Evolutionary conservation across 1,284 basidiomycete genomes (phyloP).

Genomic region (Amylostereum areolatum): DNA sequence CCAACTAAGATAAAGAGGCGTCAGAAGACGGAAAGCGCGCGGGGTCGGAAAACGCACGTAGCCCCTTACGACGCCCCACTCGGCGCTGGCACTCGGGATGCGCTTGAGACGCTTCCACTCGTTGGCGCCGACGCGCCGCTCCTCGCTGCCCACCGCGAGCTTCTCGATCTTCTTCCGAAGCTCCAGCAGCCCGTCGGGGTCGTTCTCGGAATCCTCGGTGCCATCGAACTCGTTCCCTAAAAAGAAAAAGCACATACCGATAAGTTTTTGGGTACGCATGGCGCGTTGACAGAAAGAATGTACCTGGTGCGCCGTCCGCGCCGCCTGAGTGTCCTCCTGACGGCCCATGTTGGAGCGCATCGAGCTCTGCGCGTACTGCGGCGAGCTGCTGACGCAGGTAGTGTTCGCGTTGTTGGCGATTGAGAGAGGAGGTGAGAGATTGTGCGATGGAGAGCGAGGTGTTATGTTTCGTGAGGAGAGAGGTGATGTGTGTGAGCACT

Average conservation of each 20-base stretch:
- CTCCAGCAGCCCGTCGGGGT: conserved; percentile 74
- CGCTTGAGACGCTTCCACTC: conserved; percentile 76
- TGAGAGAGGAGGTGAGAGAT: conserved; percentile 63
- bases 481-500: conserved; percentile 57
- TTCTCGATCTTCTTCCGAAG: conserved; percentile 77
- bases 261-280: no score
- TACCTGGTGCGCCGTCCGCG: no score
- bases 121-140: conserved; percentile 75
- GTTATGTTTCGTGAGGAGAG: conserved; percentile 59
- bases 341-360: conserved; percentile 41
- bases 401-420: conserved; percentile 78
- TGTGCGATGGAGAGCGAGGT: conserved; percentile 57
- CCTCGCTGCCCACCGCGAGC: conserved; percentile 70
- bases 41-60: conserved; percentile 47
- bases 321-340: no score
- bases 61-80: conserved; percentile 71
- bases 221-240: conserved; percentile 59
- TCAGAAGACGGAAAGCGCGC: neutral
- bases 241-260: no score
- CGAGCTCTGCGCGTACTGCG: conserved; percentile 84
- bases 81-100: conserved; percentile 71
- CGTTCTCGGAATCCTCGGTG: conserved; percentile 62
- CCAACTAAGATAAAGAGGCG: conserved; percentile 43
- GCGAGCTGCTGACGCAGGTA: conserved; percentile 84
- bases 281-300: no score